Percentiles rank a stretch among this genome's conserved stretches.
These are phyloP conservation scores for Adansonia digitata DNA, from an alignment of 345 rosid genomes.

Conservation along the genomic window DNA sequence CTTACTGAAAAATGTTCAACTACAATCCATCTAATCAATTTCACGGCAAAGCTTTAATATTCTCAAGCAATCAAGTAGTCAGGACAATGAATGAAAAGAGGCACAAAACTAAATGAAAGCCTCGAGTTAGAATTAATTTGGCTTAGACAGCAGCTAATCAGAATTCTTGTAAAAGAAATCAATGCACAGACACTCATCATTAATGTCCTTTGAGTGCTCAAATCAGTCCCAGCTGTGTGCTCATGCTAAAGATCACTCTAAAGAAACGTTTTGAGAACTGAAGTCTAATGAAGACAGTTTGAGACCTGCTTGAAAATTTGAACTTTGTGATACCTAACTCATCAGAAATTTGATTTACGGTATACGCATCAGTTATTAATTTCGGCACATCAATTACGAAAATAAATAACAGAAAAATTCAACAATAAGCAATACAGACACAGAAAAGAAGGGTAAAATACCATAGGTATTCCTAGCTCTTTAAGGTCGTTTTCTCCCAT, in stretches of 20 bases:
- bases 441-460: constrained; percentile 23
- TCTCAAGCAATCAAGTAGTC: not conserved
- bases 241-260: not conserved
- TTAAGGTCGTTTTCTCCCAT: constrained; percentile 92
- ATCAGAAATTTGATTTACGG: not conserved
- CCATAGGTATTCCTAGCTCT: constrained; percentile 97
- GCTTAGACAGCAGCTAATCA: not conserved
- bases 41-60: not conserved
- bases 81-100: not conserved
- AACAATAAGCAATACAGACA: not conserved
- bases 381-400: not conserved
- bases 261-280: not conserved
- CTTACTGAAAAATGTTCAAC: not conserved
- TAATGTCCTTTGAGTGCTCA: not conserved
- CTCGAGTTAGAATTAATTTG: not conserved
- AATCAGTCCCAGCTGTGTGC: not conserved
- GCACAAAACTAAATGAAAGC: not conserved
- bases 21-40: not conserved
- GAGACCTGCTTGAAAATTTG: not conserved
- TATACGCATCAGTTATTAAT: not conserved
- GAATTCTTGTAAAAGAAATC: not conserved
- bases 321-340: not conserved
- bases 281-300: not conserved
- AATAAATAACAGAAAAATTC: not conserved
- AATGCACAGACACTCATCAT: not conserved